Evolutionary conservation across 192 early-diverging fungal genomes (phyloP), one percentile per base, ranked within the genome.

Genomic region (Gaertneriomyces semiglobifer): DNA sequence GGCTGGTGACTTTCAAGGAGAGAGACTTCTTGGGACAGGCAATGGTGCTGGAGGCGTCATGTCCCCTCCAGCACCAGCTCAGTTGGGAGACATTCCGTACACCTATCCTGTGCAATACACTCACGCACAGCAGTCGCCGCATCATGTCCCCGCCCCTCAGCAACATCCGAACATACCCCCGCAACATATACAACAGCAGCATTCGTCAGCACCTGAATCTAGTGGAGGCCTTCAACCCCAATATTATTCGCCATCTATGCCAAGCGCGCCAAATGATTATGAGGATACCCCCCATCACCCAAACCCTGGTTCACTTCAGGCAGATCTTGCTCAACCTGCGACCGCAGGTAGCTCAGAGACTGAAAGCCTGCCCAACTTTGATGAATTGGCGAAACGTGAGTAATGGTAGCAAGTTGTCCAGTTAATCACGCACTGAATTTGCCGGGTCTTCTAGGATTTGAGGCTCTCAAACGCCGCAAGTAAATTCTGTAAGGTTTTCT

Each of bases 321-420:
- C 25, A 33, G 25, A 33, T 33, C 25, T 33, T 57, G 54, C 6
- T 14, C 52, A 16, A 43, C 50, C 18, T 25, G 70, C 67, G 39
- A 59, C 62, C 40, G 56, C 47, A 14, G 60, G 53, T n/a, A 61
- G 63, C 16, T 33, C 25, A 33, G 65, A 66, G 19, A 74, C 71
- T 52, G 77, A 82, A 54, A 79, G 75, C 7, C 55, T 81, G 10
- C 86, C 86, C 2, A 80, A 90, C 47, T 82, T 92, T 74, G 92
- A 92, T 45, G 89, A 88, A 39, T 69, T 93, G 33, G 78, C 88
- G 20, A 87, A 75, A 63, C 77, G 91, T 74, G 25, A 58, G 70
- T 55, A 9, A 14, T 55, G 14, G 47, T 48, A 38, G 14, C 45
- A 16, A 16, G 19, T 9, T 4, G 47, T 60, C 48, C n/a, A 16